A percentile compares a stretch with the other conserved stretches of the same genome.
Conservation (phyloP, 495 filamentous ascomycete species). For the Trichoderma erinaceum region DNA sequence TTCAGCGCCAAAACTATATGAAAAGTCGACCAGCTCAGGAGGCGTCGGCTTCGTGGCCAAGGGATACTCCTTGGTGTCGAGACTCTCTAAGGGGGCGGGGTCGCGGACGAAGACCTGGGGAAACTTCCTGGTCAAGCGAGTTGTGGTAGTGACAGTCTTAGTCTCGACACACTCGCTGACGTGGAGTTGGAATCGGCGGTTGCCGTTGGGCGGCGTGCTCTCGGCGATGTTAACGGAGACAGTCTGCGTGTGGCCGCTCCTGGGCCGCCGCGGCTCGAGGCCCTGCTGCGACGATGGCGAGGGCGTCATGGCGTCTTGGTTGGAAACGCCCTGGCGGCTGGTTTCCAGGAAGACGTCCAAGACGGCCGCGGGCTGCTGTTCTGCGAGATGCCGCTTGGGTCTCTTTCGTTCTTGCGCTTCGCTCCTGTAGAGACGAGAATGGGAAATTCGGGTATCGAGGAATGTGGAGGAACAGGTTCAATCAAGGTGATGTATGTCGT, state of each 20-base stretch:
- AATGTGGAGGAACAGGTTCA: neutral
- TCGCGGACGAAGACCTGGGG: conserved; percentile 75
- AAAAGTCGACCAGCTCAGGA: conserved; percentile 61
- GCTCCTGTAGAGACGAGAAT: no score
- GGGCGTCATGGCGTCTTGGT: conserved; percentile 2
- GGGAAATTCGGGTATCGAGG: no score
- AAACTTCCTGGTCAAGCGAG: conserved; percentile 83
- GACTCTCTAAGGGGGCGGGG: conserved; percentile 62
- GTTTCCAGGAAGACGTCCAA: neutral
- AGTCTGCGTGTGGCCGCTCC: conserved; percentile 17
- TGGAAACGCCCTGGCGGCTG: neutral
- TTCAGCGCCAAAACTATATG: conserved; percentile 51
- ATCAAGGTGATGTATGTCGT: neutral
- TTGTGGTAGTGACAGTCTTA: conserved; percentile 84
- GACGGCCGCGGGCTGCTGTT: neutral
- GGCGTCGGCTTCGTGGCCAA: conserved; percentile 78
- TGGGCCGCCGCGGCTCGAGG: conserved; percentile 12
- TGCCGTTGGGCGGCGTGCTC: conserved; percentile 25
- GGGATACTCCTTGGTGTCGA: conserved; percentile 86
- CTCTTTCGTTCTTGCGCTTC: neutral
- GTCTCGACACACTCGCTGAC: conserved; percentile 53
- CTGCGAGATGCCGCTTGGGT: neutral
- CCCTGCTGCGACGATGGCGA: neutral
- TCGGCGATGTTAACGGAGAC: conserved; percentile 42
- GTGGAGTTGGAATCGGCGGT: conserved; percentile 40